Evolutionary conservation across 148 eudicot species (phyloP).

Genomic region (Heliosperma pusillum): DNA sequence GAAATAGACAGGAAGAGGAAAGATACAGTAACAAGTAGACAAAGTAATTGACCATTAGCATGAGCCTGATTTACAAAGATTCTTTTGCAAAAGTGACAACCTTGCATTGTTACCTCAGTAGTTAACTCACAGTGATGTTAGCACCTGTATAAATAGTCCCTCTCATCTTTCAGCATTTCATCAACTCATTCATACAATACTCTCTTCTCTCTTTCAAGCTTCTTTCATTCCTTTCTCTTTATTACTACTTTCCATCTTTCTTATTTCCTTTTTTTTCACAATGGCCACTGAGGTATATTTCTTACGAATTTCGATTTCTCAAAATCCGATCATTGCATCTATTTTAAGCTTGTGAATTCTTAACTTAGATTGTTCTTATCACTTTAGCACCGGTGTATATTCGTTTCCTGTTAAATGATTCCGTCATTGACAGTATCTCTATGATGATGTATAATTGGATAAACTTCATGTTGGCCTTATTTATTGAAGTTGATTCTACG

Average conservation of each 20-base stretch:
- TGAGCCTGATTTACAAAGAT: background rate
- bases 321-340: no score
- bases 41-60: background rate
- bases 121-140: background rate
- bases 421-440: background rate
- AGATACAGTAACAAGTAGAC: background rate
- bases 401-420: background rate
- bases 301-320: background rate
- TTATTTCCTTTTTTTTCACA: background rate
- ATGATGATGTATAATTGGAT: no score
- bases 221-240: background rate
- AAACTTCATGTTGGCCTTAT: no score
- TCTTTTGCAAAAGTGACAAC: background rate
- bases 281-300: background rate
- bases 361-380: background rate
- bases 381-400: background rate
- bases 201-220: background rate
- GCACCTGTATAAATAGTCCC: background rate
- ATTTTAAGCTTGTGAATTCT: background rate
- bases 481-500: no score
- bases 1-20: background rate
- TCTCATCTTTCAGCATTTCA: background rate
- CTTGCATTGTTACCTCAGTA: background rate
- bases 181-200: background rate
- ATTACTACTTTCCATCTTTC: background rate